A percentile compares a stretch with the other conserved stretches of the same genome.
phyloP scores from a whole-genome alignment of 495 filamentous ascomycete species.

The Aspergillus coremiiformis region DNA sequence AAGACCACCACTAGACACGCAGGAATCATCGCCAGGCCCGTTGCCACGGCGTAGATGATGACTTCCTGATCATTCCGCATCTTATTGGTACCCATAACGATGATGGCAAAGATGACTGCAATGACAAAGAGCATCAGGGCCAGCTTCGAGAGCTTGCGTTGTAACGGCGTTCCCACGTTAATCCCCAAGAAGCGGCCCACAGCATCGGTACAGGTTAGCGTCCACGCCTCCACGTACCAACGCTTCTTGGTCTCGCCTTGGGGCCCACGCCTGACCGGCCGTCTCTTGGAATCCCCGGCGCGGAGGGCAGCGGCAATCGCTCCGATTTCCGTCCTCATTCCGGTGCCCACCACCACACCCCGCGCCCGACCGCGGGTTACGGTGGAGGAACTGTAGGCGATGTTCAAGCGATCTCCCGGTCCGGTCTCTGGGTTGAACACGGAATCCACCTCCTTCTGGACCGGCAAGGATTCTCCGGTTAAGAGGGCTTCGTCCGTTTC shows the following conservation, averaged over 20 bases:
- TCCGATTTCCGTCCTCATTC: slow-evolving; percentile 67
- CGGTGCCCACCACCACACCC: slow-evolving; percentile 63
- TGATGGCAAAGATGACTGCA: slow-evolving; percentile 62
- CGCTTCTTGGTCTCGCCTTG: slow-evolving; percentile 54
- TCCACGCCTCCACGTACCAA: slow-evolving; percentile 63
- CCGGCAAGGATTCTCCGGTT: slow-evolving; percentile 71
- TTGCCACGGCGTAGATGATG: slow-evolving; percentile 66
- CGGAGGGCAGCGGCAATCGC: slow-evolving; percentile 59
- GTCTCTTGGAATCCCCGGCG: slow-evolving; percentile 35
- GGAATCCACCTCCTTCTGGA: slow-evolving; percentile 49
- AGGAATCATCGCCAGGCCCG: slow-evolving; percentile 63
- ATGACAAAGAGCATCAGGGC: slow-evolving; percentile 61
- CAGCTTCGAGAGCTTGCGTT: slow-evolving; percentile 62
- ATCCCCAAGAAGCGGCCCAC: slow-evolving; percentile 64
- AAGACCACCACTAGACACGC: slow-evolving; percentile 69
- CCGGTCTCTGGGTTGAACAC: slow-evolving; percentile 44
- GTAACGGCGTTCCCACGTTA: slow-evolving; percentile 62
- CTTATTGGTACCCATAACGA: slow-evolving; percentile 55
- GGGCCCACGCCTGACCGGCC: slow-evolving; percentile 49
- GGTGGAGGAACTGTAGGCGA: slow-evolving; percentile 64
- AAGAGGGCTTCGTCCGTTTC: slow-evolving; percentile 68
- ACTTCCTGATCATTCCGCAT: slow-evolving; percentile 55
- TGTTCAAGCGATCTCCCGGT: slow-evolving; percentile 63
- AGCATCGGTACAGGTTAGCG: slow-evolving; percentile 55
- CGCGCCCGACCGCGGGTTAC: slow-evolving; percentile 63